These are phyloP conservation scores for Pestalotiopsis sp. DNA, from an alignment of 2,329 filamentous ascomycete species.

Conservation along the genomic window DNA sequence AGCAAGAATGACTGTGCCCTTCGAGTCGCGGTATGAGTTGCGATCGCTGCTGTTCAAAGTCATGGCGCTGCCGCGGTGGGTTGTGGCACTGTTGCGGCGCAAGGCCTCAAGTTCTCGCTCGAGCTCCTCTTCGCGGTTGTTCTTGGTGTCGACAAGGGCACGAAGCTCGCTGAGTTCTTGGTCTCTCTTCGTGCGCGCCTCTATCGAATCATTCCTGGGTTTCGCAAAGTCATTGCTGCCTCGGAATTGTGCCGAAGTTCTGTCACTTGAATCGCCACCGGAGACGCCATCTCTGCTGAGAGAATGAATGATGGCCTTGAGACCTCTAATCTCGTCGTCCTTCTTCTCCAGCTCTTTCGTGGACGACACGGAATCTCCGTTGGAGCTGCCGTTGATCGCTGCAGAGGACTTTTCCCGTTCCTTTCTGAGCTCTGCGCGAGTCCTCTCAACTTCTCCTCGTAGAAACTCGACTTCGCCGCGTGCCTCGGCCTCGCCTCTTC, in stretches of 20 bases:
- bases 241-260: slow-evolving; percentile 30
- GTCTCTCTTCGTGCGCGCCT: slow-evolving; percentile 71
- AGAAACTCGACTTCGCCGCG: slow-evolving; percentile 95
- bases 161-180: slow-evolving; percentile 80
- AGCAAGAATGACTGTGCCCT: slow-evolving; percentile 63
- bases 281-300: slow-evolving; percentile 76
- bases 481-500: slow-evolving; percentile 92
- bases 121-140: slow-evolving; percentile 76
- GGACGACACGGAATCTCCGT: slow-evolving; percentile 45
- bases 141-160: slow-evolving; percentile 71
- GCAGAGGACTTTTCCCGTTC: slow-evolving; percentile 82
- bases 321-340: slow-evolving; percentile 93
- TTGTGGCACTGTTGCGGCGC: slow-evolving; percentile 45
- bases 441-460: slow-evolving; percentile 90
- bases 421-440: slow-evolving; percentile 81
- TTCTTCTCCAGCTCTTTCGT: slow-evolving; percentile 87
- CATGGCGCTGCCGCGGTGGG: slow-evolving; percentile 54
- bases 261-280: slow-evolving; percentile 36
- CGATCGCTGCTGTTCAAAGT: slow-evolving; percentile 52
- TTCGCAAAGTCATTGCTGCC: slow-evolving; percentile 38
- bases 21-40: slow-evolving; percentile 66
- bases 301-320: slow-evolving; percentile 98
- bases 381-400: slow-evolving; percentile 51
- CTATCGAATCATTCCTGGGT: slow-evolving; percentile 48
- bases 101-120: slow-evolving; percentile 77